These are phyloP conservation scores for Teratosphaeria destructans DNA, from an alignment of 2,329 filamentous ascomycete genomes.

Conservation along the genomic window DNA sequence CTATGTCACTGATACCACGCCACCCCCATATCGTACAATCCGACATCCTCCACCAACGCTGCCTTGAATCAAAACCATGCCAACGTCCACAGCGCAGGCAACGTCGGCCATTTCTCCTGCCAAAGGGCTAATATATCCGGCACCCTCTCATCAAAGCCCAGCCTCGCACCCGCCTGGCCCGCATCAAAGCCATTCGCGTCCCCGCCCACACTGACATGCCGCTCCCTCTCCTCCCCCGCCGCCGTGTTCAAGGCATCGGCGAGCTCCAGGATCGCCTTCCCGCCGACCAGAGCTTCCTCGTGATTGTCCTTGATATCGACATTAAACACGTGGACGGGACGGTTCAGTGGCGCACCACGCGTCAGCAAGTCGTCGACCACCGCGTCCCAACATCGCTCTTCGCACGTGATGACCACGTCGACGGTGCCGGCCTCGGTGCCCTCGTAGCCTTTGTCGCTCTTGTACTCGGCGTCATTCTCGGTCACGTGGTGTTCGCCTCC, in stretches of 20 bases:
- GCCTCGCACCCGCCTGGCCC: constrained; percentile 52
- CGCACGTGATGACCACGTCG: constrained; percentile 92
- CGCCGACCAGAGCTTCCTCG: constrained; percentile 85
- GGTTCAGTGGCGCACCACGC: constrained; percentile 75
- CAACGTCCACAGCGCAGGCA: constrained; percentile 88
- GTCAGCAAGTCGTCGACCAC: constrained; percentile 88
- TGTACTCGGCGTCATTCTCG: constrained; percentile 31
- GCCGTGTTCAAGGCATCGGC: constrained; percentile 74
- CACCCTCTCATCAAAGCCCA: constrained; percentile 82
- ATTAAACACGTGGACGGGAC: constrained; percentile 95
- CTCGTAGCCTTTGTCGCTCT: constrained; percentile 61
- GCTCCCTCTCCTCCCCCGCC: constrained; percentile 65
- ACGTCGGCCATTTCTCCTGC: constrained; percentile 88
- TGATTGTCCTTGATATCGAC: constrained; percentile 98
- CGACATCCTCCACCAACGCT: not conserved
- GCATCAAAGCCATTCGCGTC: constrained; percentile 58
- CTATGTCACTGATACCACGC: not conserved
- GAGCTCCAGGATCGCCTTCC: constrained; percentile 82
- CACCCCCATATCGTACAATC: not conserved
- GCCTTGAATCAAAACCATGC: constrained; percentile 64
- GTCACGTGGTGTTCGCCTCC: not conserved
- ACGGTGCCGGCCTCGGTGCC: constrained; percentile 85
- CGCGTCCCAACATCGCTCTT: constrained; percentile 96
- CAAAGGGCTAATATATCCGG: constrained; percentile 84
- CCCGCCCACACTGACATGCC: constrained; percentile 54